Evolutionary conservation across 306 rosid genomes (phyloP).

Genomic region (Casuarina glauca): DNA sequence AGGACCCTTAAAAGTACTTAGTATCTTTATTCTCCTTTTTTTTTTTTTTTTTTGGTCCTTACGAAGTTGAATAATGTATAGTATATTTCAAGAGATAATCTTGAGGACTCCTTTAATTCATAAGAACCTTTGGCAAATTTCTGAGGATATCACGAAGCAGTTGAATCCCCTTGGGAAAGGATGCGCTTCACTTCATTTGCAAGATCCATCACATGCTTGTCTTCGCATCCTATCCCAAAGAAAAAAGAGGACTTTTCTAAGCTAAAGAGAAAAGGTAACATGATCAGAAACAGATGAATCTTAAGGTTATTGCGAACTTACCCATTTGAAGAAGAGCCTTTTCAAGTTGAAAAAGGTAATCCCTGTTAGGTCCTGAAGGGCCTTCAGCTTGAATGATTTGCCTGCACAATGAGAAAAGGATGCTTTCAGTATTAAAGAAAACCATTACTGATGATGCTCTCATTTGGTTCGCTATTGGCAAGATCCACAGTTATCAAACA

Average conservation of each 20-base stretch:
- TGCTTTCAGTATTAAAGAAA: background rate
- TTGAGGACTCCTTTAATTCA: constrained; percentile 6
- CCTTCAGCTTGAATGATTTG: constrained; percentile 75
- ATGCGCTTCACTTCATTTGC: constrained; percentile 80
- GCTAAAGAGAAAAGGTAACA: constrained; percentile 21
- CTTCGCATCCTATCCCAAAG: constrained; percentile 54
- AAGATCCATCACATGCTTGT: constrained; percentile 71
- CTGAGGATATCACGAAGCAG: constrained; percentile 24
- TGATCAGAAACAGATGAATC: background rate
- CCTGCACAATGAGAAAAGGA: constrained; percentile 35
- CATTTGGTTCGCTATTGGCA: too few relatives aligned
- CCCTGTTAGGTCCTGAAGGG: constrained; percentile 90
- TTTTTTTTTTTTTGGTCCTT: background rate
- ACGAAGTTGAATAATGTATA: background rate
- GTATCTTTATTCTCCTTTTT: background rate
- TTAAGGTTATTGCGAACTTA: constrained; percentile 20
- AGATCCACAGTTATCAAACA: too few relatives aligned
- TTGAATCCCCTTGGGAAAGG: constrained; percentile 47
- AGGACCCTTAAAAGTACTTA: background rate
- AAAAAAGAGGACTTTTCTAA: background rate
- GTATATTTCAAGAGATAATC: background rate
- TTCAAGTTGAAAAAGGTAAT: constrained; percentile 84
- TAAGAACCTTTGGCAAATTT: background rate
- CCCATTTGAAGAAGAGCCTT: constrained; percentile 71
- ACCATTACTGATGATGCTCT: too few relatives aligned